Base-by-base conservation (phyloP, 2,329 filamentous ascomycete genomes). In the Fusarium sp. region DNA sequence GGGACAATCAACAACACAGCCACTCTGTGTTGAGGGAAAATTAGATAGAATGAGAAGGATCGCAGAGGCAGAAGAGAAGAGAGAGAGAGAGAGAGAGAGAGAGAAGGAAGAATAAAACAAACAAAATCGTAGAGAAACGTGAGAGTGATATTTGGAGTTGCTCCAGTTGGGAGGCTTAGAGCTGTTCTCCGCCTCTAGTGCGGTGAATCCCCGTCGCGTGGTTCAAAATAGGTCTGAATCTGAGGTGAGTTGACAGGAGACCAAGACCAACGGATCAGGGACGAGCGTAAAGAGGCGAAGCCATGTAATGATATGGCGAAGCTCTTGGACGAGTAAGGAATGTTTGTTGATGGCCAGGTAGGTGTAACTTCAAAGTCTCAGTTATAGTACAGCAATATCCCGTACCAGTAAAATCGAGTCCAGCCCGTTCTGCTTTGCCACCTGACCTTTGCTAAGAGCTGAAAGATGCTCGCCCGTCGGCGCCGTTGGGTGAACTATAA, bases 141-240 rank as follows among this genome's bases (percentile, higher is more conserved):
- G 35, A 61, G 56, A 49, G 25, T 38, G 38, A 57, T 44, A 40
- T 42, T 59, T 52, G 45, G 39, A 49, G 35, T 43, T 38, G 24
- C 38, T 61, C 22, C 45, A 65, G 58, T 35, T 34, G 32, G 28
- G 40, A 62, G 61, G 61, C 61, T 64, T 58, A 50, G 61, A 65
- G 44, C 39, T 58, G 25, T 50, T 65, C 51, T 64, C 57, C 61
- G 61, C 61, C 53, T 53, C 48, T 53, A 58, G 53, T 53, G 46
- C 34, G 24, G 31, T 32, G 8, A 24, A 13, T 28, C 15, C 22
- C 22, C 43, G 36, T 48, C 43, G 43, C 43, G 43, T 53, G 36
- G 35, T 31, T 19, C 50, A 49, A 46, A 51, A 48, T 36, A 29
- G 52, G 25, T 41, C 61, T 51, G 42, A 28, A 60, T 47, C 47